phyloP scores from a whole-genome alignment of 768 basidiomycete species.

The Hydnomerulius pinastri region DNA sequence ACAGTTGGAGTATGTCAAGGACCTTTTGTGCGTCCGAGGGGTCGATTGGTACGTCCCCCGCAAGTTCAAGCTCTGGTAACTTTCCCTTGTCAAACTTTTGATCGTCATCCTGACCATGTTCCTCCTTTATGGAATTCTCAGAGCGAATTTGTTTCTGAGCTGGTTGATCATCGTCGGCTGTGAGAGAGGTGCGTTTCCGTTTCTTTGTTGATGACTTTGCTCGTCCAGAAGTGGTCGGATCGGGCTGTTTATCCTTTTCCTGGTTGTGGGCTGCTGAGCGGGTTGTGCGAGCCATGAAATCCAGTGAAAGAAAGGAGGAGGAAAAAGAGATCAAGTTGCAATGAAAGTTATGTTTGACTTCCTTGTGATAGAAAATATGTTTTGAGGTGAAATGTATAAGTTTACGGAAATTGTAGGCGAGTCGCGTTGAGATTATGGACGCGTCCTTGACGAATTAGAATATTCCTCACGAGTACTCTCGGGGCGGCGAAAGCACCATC shows the following conservation, averaged over 20 bases:
- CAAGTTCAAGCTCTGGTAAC: conserved; percentile 33
- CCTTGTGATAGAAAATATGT: not conserved
- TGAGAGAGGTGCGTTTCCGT: conserved; percentile 60
- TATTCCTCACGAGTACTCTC: conserved; percentile 15
- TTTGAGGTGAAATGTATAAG: not conserved
- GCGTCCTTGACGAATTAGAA: conserved; percentile 24
- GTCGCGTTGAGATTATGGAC: conserved; percentile 21
- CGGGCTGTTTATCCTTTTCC: conserved; percentile 37
- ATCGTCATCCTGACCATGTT: conserved; percentile 25
- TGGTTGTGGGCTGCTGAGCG: conserved; percentile 53
- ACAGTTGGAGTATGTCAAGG: conserved; percentile 63
- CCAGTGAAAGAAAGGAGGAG: conserved; percentile 6
- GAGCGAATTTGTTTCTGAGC: conserved; percentile 51
- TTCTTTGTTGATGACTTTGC: conserved; percentile 51
- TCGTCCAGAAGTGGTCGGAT: conserved; percentile 23
- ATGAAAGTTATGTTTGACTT: no score
- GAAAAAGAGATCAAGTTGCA: conserved; percentile 8
- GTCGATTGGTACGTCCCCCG: conserved; percentile 51
- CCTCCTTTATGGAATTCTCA: conserved; percentile 36
- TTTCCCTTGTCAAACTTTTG: conserved; percentile 18
- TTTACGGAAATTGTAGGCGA: conserved; percentile 26
- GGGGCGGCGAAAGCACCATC: no score
- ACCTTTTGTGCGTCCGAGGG: conserved; percentile 50
- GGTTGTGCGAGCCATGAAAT: conserved; percentile 75
- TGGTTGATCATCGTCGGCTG: conserved; percentile 49